Base-by-base conservation (phyloP, 2,329 filamentous ascomycete species). In the Fusarium veterinarium region DNA sequence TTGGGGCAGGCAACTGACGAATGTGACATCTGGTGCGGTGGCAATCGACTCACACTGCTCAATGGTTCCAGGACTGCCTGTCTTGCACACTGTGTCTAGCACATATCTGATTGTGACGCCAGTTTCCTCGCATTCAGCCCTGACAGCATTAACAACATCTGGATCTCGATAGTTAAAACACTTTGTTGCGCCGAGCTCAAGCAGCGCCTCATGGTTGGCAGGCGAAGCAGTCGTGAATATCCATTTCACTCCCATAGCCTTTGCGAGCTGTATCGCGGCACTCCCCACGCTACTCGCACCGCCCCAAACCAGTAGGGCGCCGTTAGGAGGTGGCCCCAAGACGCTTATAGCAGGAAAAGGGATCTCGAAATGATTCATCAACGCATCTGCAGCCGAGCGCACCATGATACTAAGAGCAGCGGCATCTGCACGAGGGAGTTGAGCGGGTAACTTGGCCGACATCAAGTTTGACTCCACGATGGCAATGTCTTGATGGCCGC, bases 251-350 rank as follows among this genome's bases (percentile, higher is more conserved):
- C 51, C 23, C 33, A 55, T 41, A 8, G 51, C 35, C 25, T 55
- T 55, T 12, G 51, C 35, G 1, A 55, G 37, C 20, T 55, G 51
- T n/a, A 55, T 55, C 1, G 51, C 51, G 1, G 33, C 33, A 3
- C 19, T 10, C 1, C 51, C 51, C 0, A 55, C 37, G 14, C 35
- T 55, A 3, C 33, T 41, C 0, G 51, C 37, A 25, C 51, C 51
- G 13, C 51, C 51, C 51, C 51, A 41, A 23, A 55, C 6, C 9
- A 55, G 8, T 1, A 55, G 16, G 3, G 12, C 35, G 3, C 25
- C 20, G 8, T 1, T 17, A 2, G 51, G 25, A 5, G 25, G 3
- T 6, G 51, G 23, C 2, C 33, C 51, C 0, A 3, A 6, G 5
- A 30, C 8, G 3, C 19, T 5, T 25, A 51, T 25, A 14, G n/a